Evolutionary conservation across 495 filamentous ascomycete species (phyloP).

Genomic region (Astrocystis sublimbata): DNA sequence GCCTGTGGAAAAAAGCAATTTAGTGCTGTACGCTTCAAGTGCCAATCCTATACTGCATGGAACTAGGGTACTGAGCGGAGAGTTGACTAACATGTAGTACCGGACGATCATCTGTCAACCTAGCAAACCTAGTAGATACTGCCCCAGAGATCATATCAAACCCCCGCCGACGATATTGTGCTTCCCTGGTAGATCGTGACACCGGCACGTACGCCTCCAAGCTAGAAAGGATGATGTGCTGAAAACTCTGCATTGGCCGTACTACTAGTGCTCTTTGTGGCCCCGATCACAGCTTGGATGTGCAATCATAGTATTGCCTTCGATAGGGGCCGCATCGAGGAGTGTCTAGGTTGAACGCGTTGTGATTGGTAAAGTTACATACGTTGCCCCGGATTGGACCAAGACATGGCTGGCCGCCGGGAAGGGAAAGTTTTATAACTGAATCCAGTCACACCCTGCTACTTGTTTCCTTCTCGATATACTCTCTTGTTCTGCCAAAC

Average conservation of each 20-base stretch:
- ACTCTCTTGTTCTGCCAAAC: neutral
- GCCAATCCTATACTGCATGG: neutral
- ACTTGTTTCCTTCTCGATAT: neutral
- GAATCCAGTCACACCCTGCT: neutral
- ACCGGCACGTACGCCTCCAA: neutral
- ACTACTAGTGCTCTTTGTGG: slow-evolving; percentile 1
- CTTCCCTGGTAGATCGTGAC: neutral
- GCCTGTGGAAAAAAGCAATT: neutral
- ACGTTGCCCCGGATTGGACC: neutral
- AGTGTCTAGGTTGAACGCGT: neutral
- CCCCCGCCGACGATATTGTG: slow-evolving; percentile 9
- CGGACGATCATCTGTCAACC: neutral
- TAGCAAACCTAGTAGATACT: no score
- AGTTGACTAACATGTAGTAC: neutral
- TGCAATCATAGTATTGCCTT: neutral
- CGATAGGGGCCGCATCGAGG: neutral
- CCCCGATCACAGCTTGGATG: neutral
- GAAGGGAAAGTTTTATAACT: slow-evolving; percentile 10
- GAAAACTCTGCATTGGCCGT: slow-evolving; percentile 8
- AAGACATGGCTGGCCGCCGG: neutral
- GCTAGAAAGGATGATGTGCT: neutral
- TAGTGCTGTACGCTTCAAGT: neutral
- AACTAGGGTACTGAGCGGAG: neutral
- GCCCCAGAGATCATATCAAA: neutral
- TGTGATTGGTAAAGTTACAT: slow-evolving; percentile 12